Evolutionary conservation across 495 filamentous ascomycete species (phyloP), one percentile per base, ranked within the genome.

Genomic region (Aspergillus saccharolyticus): DNA sequence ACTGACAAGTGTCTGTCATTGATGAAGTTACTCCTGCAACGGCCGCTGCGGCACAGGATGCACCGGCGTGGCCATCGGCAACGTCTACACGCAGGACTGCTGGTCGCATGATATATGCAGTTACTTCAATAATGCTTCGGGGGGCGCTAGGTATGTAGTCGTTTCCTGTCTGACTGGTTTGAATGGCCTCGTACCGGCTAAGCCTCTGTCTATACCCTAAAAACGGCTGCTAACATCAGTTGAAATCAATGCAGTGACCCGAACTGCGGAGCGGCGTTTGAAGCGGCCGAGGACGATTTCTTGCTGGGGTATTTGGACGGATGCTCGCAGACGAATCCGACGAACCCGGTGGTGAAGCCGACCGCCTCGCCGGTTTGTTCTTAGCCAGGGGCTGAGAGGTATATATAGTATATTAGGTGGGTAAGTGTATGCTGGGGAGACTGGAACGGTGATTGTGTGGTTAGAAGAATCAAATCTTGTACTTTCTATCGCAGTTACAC

Each of bases 21-120:
- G 10, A 39, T 4, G 17, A n/a, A 60, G 58, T 7, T 60, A 60
- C 39, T 60, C 58, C 9, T 60, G 58, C 52, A 60, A 60, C 25
- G 58, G 58, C 17, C 58, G 58, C 20, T 60, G 58, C 25, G 58
- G 58, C 17, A 42, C 58, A 8, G 58, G 58, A 42, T 60, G 58
- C 28, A 50, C 52, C 24, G 58, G 58, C 6, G 4, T 25, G 0
- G 58, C 53, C 0, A 16, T 60, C 14, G 58, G 58, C 21, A 55
- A 60, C 25, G 58, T 45, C 18, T 60, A 60, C 21, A 60, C 58
- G 19, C 58, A 56, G 48, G 53, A 56, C 20, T 60, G 58, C 21
- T 60, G 55, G 48, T 56, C 58, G 25, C 58, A 60, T 43, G 58
- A 60, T 43, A 60, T 60, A 6, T 60, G 58, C 42, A 55, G 53